Evolutionary conservation across 2,329 filamentous ascomycete species (phyloP).

Genomic region (Colletotrichum sp.): DNA sequence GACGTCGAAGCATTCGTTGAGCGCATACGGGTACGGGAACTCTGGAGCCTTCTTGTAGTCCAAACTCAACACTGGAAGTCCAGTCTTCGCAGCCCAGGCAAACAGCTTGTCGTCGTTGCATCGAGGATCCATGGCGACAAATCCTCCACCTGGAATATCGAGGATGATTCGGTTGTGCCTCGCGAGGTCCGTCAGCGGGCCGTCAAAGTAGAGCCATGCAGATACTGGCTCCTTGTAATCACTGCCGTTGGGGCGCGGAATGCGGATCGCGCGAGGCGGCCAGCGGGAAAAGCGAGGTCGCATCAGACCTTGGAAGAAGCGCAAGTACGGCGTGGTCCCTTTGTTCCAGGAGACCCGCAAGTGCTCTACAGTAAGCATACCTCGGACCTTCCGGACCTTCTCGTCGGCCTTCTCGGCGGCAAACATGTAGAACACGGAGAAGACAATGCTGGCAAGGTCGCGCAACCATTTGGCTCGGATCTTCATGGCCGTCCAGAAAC

Average conservation of each 20-base stretch:
- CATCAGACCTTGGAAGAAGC: conserved; percentile 72
- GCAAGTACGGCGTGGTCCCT: conserved; percentile 83
- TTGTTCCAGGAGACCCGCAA: conserved; percentile 96
- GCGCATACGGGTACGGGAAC: conserved; percentile 51
- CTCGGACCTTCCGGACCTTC: conserved; percentile 90
- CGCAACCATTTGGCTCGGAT: conserved; percentile 80
- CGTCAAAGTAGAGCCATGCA: conserved; percentile 95
- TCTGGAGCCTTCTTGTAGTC: conserved; percentile 73
- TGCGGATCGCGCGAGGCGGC: conserved; percentile 81
- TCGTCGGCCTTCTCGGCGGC: conserved; percentile 95
- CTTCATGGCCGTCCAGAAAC: conserved; percentile 98
- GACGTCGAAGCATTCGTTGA: conserved; percentile 57
- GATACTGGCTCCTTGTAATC: conserved; percentile 83
- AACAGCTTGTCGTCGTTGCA: conserved; percentile 94
- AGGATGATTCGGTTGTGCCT: conserved; percentile 80
- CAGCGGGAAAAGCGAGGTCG: conserved; percentile 82
- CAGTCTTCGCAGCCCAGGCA: conserved; percentile 88
- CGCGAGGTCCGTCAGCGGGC: conserved; percentile 77
- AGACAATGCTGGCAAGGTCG: conserved; percentile 82
- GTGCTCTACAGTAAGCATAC: conserved; percentile 87
- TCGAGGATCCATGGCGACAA: conserved; percentile 95
- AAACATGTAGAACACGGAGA: conserved; percentile 89
- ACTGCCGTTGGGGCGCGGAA: conserved; percentile 79
- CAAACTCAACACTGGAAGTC: conserved; percentile 86
- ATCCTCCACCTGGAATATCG: conserved; percentile 93